Percentiles rank a stretch among this genome's conserved stretches.
Evolutionary conservation across 1,284 basidiomycete genomes (phyloP).

Genomic region (Trichosporon asahii): DNA sequence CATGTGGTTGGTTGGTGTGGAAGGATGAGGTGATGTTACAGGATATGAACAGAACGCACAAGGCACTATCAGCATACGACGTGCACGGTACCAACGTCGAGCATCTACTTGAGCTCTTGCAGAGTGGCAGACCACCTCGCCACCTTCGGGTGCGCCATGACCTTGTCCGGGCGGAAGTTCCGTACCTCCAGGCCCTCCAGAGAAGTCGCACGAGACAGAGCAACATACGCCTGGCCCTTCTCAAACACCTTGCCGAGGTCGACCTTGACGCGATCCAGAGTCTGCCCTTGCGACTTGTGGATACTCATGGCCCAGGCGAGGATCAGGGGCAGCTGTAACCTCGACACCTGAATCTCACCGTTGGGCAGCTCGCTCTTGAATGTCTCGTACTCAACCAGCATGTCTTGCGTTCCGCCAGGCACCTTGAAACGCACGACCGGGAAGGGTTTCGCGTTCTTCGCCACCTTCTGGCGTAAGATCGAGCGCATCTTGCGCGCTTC

Average conservation of each 20-base stretch:
- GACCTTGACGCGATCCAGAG: conserved; percentile 52
- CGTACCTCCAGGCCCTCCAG: conserved; percentile 86
- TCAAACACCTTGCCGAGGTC: conserved; percentile 62
- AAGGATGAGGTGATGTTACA: neutral
- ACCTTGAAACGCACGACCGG: conserved; percentile 77
- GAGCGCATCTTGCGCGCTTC: conserved; percentile 51
- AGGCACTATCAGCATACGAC: neutral
- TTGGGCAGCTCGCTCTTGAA: conserved; percentile 83
- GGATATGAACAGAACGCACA: neutral
- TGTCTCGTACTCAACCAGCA: conserved; percentile 66
- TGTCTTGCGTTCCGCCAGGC: conserved; percentile 57
- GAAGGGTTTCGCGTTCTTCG: conserved; percentile 50
- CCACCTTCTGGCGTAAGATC: conserved; percentile 30
- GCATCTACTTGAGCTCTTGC: conserved; percentile 25
- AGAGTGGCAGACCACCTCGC: conserved; percentile 37
- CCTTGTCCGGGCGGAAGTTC: conserved; percentile 77
- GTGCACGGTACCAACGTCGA: neutral
- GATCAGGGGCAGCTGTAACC: conserved; percentile 73
- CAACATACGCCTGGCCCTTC: conserved; percentile 89
- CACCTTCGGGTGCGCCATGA: conserved; percentile 62
- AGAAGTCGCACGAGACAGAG: conserved; percentile 88
- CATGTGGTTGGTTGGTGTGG: neutral
- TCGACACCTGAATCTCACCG: conserved; percentile 73
- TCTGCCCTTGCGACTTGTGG: conserved; percentile 91
- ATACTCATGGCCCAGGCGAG: conserved; percentile 93